Evolutionary conservation across 441 rosid genomes (phyloP).

Genomic region (Viola pubescens): DNA sequence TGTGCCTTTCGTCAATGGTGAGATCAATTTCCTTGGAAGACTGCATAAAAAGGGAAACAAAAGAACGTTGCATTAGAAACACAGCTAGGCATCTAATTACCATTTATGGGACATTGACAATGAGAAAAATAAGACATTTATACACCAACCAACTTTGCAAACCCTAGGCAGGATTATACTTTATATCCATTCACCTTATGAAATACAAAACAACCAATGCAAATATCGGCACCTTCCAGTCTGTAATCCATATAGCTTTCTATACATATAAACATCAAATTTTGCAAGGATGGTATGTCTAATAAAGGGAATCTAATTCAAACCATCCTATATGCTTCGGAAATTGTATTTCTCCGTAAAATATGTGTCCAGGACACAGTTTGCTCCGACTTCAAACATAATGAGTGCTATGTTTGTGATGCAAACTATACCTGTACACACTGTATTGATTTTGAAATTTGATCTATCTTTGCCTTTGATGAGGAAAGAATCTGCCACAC

Average conservation of each 20-base stretch:
- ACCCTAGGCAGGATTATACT: background rate
- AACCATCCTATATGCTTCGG: background rate
- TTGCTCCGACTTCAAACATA: background rate
- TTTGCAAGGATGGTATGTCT: background rate
- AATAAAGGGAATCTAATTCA: background rate
- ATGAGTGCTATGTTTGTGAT: background rate
- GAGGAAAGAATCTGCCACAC: constrained; percentile 32
- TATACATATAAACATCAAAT: background rate
- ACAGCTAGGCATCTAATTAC: background rate
- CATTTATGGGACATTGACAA: background rate
- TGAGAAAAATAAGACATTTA: background rate
- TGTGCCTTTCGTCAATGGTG: constrained; percentile 52
- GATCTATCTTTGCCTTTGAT: constrained; percentile 39
- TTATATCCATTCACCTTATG: background rate
- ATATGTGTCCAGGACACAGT: background rate
- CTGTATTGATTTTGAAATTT: constrained; percentile 33
- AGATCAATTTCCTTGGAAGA: constrained; percentile 30
- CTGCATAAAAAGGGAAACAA: constrained; percentile 29
- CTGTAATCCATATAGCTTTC: background rate
- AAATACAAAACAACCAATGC: background rate
- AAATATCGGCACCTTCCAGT: background rate
- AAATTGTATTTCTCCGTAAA: background rate
- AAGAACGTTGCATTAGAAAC: constrained; percentile 3
- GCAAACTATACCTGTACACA: constrained; percentile 45
- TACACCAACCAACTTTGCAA: background rate